Percentiles rank a stretch among this genome's conserved stretches.
These are phyloP conservation scores for Venturia nashicola DNA, from an alignment of 2,329 filamentous ascomycete genomes.

Conservation along the genomic window DNA sequence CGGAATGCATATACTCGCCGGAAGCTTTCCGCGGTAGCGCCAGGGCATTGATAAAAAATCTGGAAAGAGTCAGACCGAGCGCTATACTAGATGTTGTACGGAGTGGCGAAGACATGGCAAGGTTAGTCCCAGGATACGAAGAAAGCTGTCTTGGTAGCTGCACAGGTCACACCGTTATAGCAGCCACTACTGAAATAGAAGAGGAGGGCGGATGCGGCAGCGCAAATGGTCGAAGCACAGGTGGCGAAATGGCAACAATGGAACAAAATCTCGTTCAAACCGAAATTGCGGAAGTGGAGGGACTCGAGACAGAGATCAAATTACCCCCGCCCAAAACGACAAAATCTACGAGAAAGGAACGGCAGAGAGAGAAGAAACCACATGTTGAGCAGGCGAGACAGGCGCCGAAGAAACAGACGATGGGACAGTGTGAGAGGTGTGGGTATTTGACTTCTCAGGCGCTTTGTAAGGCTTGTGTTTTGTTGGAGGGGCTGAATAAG, in stretches of 20 bases:
- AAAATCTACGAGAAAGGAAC: background rate
- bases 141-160: slow-evolving; percentile 33
- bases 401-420: slow-evolving; percentile 48
- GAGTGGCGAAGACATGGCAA: slow-evolving; percentile 93
- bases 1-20: slow-evolving; percentile 95
- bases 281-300: slow-evolving; percentile 42
- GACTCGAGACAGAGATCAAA: slow-evolving; percentile 18
- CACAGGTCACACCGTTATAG: slow-evolving; percentile 18
- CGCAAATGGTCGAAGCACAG: slow-evolving; percentile 51
- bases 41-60: slow-evolving; percentile 81
- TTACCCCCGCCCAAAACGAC: slow-evolving; percentile 8
- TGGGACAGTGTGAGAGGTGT: slow-evolving; percentile 76
- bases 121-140: slow-evolving; percentile 53
- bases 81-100: slow-evolving; percentile 90
- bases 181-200: slow-evolving; percentile 30
- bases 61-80: slow-evolving; percentile 85
- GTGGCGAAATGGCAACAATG: slow-evolving; percentile 71
- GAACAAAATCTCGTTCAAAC: slow-evolving; percentile 59
- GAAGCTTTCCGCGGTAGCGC: slow-evolving; percentile 94
- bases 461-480: slow-evolving; percentile 83
- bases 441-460: slow-evolving; percentile 93
- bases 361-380: slow-evolving; percentile 12
- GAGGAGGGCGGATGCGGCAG: slow-evolving; percentile 62
- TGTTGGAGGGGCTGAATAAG: slow-evolving; percentile 86
- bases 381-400: slow-evolving; percentile 19